These are phyloP conservation scores for Mortierella sp. DNA, from an alignment of 371 early-diverging fungal species.

Conservation along the genomic window DNA sequence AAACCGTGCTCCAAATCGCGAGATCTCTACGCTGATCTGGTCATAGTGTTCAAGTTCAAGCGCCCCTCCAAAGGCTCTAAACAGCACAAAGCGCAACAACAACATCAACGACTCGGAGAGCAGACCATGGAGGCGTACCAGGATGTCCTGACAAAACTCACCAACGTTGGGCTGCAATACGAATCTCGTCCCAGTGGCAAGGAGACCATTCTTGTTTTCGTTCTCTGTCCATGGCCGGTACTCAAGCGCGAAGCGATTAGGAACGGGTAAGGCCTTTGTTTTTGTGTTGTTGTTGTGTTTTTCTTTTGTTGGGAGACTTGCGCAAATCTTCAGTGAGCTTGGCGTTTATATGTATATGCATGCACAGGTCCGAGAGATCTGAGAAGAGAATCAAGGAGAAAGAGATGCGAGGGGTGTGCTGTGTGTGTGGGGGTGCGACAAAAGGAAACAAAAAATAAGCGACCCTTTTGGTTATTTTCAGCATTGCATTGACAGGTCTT, in stretches of 20 bases:
- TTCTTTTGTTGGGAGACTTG: not conserved
- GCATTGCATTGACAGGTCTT: not conserved
- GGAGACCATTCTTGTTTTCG: constrained; percentile 32
- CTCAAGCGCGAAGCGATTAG: constrained; percentile 41
- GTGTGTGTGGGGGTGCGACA: not conserved
- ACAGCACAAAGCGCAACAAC: not conserved
- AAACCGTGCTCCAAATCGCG: constrained; percentile 30
- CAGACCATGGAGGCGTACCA: constrained; percentile 33
- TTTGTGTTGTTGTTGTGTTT: not conserved
- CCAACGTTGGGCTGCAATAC: constrained; percentile 33
- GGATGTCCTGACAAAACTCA: constrained; percentile 27
- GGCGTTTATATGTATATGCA: too few species aligned
- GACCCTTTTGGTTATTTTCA: not conserved
- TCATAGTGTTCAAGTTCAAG: constrained; percentile 38
- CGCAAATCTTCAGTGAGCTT: too few species aligned
- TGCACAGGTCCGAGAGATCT: not conserved
- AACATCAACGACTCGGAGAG: constrained; percentile 11
- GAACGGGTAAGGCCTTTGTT: constrained; percentile 20
- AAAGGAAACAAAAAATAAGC: not conserved
- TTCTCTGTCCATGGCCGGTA: constrained; percentile 41
- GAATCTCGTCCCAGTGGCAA: constrained; percentile 40
- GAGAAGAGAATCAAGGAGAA: not conserved
- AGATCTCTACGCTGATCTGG: constrained; percentile 38
- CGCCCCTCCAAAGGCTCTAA: not conserved
- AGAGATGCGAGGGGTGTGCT: not conserved